Conservation (phyloP, 352 stramenopile species). For the Pythium monospermum region DNA sequence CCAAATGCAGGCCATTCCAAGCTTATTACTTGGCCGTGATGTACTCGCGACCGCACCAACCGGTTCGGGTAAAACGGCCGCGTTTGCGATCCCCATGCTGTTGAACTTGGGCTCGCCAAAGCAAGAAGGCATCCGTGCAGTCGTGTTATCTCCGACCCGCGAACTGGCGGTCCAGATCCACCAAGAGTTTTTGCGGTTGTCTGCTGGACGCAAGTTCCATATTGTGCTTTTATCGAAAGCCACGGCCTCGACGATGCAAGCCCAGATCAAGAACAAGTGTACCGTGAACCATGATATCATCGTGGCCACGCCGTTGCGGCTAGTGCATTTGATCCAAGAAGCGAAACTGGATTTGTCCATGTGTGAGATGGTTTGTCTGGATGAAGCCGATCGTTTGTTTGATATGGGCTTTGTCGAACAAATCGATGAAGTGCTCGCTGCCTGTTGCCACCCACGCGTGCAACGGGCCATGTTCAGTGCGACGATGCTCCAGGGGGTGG, state of each 20-base stretch:
- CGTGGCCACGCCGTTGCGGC: constrained; percentile 94
- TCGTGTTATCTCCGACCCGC: constrained; percentile 96
- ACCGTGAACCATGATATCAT: constrained; percentile 92
- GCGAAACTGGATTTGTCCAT: constrained; percentile 75
- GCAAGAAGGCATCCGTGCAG: constrained; percentile 76
- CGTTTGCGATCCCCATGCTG: constrained; percentile 96
- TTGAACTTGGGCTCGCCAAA: constrained; percentile 59
- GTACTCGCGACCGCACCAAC: constrained; percentile 96
- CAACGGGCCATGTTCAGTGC: constrained; percentile 97
- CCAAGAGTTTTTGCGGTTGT: constrained; percentile 92
- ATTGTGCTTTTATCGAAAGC: constrained; percentile 91
- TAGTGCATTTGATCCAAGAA: constrained; percentile 90
- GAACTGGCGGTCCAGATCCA: constrained; percentile 98
- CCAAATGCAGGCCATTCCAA: constrained; percentile 97
- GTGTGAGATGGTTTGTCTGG: constrained; percentile 94
- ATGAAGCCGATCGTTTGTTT: constrained; percentile 98
- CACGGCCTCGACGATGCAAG: constrained; percentile 74
- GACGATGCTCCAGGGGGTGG: constrained; percentile 94
- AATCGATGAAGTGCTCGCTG: constrained; percentile 96
- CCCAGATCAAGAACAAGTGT: constrained; percentile 75
- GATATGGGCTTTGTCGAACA: constrained; percentile 96
- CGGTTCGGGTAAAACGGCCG: constrained; percentile 97
- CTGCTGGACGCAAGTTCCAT: constrained; percentile 82
- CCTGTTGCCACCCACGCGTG: constrained; percentile 80
- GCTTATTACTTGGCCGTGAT: constrained; percentile 87